phyloP scores from a whole-genome alignment of 257 asterid species.

The Agastache rugosa region DNA sequence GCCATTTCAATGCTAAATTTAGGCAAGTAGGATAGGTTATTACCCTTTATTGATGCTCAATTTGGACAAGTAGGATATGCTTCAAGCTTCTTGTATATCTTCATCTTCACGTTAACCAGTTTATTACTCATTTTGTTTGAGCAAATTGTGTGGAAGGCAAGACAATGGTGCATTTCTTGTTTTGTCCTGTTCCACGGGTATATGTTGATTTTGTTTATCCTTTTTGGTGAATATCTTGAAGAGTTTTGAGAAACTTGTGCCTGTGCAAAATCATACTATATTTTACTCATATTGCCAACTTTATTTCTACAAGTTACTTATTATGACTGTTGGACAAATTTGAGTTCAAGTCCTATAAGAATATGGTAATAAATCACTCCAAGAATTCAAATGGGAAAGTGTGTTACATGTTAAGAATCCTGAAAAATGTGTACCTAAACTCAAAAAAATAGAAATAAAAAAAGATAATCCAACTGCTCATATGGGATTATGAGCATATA shows the following conservation, averaged over 20 bases:
- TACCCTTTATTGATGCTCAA: constrained; percentile 32
- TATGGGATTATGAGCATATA: constrained; percentile 42
- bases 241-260: not conserved
- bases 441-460: constrained; percentile 3
- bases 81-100: constrained; percentile 51
- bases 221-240: not conserved
- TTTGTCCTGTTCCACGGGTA: not conserved
- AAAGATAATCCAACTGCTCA: constrained; percentile 42
- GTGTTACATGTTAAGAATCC: constrained; percentile 27
- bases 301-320: too few relatives aligned
- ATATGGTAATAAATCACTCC: constrained; percentile 13
- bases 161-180: not conserved
- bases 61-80: constrained; percentile 14
- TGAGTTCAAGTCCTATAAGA: not conserved
- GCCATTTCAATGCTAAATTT: not conserved
- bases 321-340: not conserved
- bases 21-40: constrained; percentile 23
- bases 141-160: constrained; percentile 1
- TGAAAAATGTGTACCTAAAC: constrained; percentile 32
- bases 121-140: not conserved
- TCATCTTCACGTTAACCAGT: constrained; percentile 34
- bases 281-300: not conserved
- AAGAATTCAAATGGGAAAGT: constrained; percentile 1
- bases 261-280: too few relatives aligned
- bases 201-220: not conserved